Evolutionary conservation across 2,329 filamentous ascomycete genomes (phyloP), one percentile per base, ranked within the genome.

Genomic region (Beauveria pseudobassiana): DNA sequence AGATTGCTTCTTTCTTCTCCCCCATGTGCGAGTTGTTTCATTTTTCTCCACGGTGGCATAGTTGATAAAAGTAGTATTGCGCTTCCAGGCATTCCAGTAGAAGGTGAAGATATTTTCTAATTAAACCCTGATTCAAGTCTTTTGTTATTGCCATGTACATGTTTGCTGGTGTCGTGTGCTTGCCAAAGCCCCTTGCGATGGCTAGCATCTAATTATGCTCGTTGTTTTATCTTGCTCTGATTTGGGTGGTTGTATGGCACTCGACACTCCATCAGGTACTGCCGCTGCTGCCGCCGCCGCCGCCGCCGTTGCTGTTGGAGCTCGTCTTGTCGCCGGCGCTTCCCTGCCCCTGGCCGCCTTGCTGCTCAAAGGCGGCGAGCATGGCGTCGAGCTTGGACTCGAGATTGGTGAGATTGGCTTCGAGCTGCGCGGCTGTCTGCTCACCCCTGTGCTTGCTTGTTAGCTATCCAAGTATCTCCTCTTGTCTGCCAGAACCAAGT

Each of bases 371-470:
- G 26, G 77, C 76, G 18, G 78, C 79, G 24, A 86, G 74, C 24
- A 86, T 73, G 63, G 76, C 77, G 63, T 85, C 82, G n/a, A 86
- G 76, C 68, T 79, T 83, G 67, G 73, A 75, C 70, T 85, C 82
- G 22, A 86, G 75, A 40, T 68, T 78, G 9, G 76, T 74, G 55
- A 86, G 75, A 65, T 80, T 81, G 2, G 77, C 73, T 68, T 86
- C 83, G 20, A 86, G 77, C 34, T 76, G 76, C 12, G 77, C 69
- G 48, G 82, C 82, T 4, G 82, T 74, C 66, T 82, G 78, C 64
- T 86, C 83, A 66, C 82, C 83, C 67, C 80, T 83, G 63, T 61
- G 6, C 3, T 22, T 26, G 8, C 4, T 28, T 8, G 16, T 58
- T 40, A 64, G 38, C 42, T 8, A 18, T 28, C 12, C 22, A 24